Evolutionary conservation across 495 filamentous ascomycete species (phyloP), one percentile per base, ranked within the genome.

Genomic region (Hypoxylon rickii): DNA sequence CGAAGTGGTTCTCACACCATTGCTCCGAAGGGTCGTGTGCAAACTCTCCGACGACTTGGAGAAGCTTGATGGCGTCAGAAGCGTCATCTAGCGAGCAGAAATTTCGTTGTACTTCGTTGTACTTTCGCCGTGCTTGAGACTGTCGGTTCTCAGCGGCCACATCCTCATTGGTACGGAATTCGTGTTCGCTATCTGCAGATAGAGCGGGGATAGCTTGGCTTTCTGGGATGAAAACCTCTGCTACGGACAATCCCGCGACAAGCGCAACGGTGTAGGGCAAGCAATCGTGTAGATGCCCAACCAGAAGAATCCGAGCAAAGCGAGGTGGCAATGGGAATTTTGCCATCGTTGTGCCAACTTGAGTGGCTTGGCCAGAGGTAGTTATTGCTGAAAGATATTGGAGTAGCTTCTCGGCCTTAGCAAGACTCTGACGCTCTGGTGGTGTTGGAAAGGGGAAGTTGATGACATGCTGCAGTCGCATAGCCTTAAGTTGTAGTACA

Each of bases 371-470:
- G n/a, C 89, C 89, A 11, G 77, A 77, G 6, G 79, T 65, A 7
- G 83, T 80, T 20, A 89, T 75, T 3, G 87, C 89, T 8, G 84
- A 83, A 7, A 93, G 77, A 63, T 91, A 88, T 33, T 80, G 84
- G 7, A 96, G 74, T 5, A 97, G 79, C 63, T 87, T 92, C 68
- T 97, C 94, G 15, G 95, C 92, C 63, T 88, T 92, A 38, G 82
- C 79, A 1, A 99, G 79, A 55, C 86, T 89, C 52, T 86, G 76
- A 11, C 86, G 85, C 55, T 91, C 88, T 15, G 94, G 95, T 5
- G 90, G 86, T 2, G 95, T 96, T 6, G 95, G 95, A 68, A 97
- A 99, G n/a, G 94, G 95, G 69, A 99, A 99, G 64, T 92, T 96
- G 65, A 87, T 83, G 2, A 97, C 88, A 47, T 92, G 87, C 57